A percentile compares a stretch with the other conserved stretches of the same genome.
Conservation (phyloP, 768 basidiomycete genomes). For the Collybia nuda region DNA sequence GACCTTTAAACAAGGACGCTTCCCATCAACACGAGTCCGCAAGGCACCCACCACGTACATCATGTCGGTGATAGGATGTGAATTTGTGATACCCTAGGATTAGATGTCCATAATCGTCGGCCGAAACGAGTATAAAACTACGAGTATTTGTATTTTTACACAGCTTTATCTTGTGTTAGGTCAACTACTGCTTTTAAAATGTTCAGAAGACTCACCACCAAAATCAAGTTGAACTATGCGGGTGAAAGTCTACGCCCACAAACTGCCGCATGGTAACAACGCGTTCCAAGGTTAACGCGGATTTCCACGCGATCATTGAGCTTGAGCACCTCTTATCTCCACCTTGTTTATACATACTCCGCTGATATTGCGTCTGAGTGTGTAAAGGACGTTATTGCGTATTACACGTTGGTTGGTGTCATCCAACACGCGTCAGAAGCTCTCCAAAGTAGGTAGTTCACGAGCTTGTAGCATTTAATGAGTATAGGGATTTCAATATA, state of each 20-base stretch:
- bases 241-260: neutral
- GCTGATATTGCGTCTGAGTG: neutral
- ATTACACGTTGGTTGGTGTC: too few relatives aligned
- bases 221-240: too few relatives aligned
- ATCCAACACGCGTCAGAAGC: too few relatives aligned
- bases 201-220: too few relatives aligned
- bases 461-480: too few relatives aligned
- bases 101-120: neutral
- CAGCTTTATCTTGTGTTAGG: too few relatives aligned
- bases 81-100: neutral
- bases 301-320: neutral
- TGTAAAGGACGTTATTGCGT: too few relatives aligned
- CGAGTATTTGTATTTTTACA: too few relatives aligned
- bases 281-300: neutral
- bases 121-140: too few relatives aligned
- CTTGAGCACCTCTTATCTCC: neutral
- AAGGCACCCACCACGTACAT: neutral
- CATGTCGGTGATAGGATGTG: neutral
- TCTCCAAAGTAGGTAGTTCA: too few relatives aligned
- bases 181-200: too few relatives aligned
- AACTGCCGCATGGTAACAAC: constrained; percentile 1
- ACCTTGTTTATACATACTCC: neutral
- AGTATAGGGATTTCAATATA: too few relatives aligned
- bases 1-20: neutral
- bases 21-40: constrained; percentile 6